These are phyloP conservation scores for Pichia californica DNA, from an alignment of 805 yeast species.

Conservation along the genomic window DNA sequence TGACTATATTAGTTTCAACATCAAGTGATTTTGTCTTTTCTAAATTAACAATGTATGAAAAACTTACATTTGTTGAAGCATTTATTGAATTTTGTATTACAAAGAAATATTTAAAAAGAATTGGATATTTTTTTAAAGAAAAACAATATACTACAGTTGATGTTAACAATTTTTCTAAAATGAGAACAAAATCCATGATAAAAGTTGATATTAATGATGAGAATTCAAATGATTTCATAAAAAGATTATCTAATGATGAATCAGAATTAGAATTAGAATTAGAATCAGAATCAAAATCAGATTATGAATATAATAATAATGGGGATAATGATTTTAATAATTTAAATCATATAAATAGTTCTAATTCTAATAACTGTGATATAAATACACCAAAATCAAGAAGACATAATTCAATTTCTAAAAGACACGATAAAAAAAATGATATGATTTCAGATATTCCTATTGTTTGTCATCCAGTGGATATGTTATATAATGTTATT, in stretches of 20 bases:
- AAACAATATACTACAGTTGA: background rate
- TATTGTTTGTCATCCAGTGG: conserved; percentile 17
- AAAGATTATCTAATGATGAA: no score
- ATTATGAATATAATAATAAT: no score
- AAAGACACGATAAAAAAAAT: background rate
- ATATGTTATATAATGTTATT: conserved; percentile 17
- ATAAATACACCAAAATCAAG: background rate
- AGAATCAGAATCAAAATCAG: no score
- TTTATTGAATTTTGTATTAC: conserved; percentile 11
- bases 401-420: background rate
- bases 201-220: background rate
- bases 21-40: conserved; percentile 55
- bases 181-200: conserved; percentile 1
- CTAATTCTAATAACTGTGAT: background rate
- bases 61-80: conserved; percentile 13
- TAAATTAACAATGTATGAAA: conserved; percentile 18
- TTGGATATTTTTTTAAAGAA: conserved; percentile 8
- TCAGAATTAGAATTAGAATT: no score
- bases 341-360: no score
- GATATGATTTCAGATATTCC: conserved; percentile 9
- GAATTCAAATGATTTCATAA: no score
- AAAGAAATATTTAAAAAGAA: conserved; percentile 2
- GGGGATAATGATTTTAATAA: no score
- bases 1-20: conserved; percentile 73
- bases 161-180: background rate